These are phyloP conservation scores for Pyrenophora seminiperda DNA, from an alignment of 2,329 filamentous ascomycete species.

Conservation along the genomic window DNA sequence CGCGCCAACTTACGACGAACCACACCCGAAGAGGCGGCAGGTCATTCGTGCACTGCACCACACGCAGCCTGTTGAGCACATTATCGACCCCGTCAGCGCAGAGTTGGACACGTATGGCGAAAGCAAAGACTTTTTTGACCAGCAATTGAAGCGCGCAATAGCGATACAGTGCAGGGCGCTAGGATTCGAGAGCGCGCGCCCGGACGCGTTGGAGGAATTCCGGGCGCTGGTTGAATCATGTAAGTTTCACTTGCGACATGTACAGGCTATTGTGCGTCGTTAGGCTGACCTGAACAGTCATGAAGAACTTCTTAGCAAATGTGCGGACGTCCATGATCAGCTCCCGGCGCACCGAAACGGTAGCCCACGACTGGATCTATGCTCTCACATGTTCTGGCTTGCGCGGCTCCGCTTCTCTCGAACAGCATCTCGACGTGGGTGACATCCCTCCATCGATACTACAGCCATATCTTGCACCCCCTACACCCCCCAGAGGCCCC, in stretches of 20 bases:
- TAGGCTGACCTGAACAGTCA: constrained; percentile 50
- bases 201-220: constrained; percentile 63
- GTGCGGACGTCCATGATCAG: constrained; percentile 64
- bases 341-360: constrained; percentile 60
- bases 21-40: constrained; percentile 43
- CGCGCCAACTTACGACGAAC: constrained; percentile 27
- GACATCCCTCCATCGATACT: constrained; percentile 40
- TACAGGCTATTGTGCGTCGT: constrained; percentile 4
- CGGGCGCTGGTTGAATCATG: constrained; percentile 63
- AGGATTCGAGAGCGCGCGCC: constrained; percentile 61
- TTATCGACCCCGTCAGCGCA: constrained; percentile 44
- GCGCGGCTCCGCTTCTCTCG: constrained; percentile 47
- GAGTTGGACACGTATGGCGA: constrained; percentile 41
- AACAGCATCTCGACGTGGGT: constrained; percentile 50
- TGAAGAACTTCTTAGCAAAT: constrained; percentile 59
- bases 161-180: constrained; percentile 56
- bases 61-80: constrained; percentile 41
- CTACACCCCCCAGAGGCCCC: constrained; percentile 49
- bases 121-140: constrained; percentile 59
- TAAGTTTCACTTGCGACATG: constrained; percentile 48
- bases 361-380: constrained; percentile 64
- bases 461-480: constrained; percentile 51
- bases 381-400: constrained; percentile 53
- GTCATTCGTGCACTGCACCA: constrained; percentile 42
- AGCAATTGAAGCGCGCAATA: constrained; percentile 62